phyloP scores from a whole-genome alignment of 2,329 filamentous ascomycete species.

The Lizonia empirigonia region DNA sequence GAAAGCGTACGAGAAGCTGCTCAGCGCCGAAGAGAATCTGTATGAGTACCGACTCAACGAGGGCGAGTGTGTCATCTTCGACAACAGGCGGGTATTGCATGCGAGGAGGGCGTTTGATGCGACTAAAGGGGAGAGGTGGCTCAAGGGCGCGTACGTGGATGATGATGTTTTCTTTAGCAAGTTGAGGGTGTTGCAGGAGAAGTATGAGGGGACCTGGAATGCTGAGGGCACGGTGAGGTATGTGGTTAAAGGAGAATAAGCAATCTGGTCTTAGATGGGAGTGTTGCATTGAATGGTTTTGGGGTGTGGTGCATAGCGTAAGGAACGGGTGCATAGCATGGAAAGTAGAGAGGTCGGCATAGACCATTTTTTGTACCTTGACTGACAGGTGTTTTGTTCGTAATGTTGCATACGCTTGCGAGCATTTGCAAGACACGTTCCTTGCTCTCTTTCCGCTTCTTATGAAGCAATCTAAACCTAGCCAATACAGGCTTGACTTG shows the following conservation, averaged over 20 bases:
- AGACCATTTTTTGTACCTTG: neutral
- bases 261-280: neutral
- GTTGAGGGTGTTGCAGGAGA: slow-evolving; percentile 52
- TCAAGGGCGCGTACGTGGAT: slow-evolving; percentile 84
- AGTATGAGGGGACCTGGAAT: slow-evolving; percentile 38
- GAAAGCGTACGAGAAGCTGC: slow-evolving; percentile 60
- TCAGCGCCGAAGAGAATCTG: slow-evolving; percentile 65
- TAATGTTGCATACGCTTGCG: too few relatives aligned
- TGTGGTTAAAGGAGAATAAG: slow-evolving; percentile 9
- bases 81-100: slow-evolving; percentile 85
- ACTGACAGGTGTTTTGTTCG: neutral
- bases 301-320: slow-evolving; percentile 8
- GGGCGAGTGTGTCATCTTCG: slow-evolving; percentile 92
- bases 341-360: neutral
- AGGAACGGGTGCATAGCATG: neutral
- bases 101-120: slow-evolving; percentile 77
- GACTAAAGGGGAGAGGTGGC: slow-evolving; percentile 71
- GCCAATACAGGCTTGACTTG: too few relatives aligned
- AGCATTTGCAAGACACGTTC: too few relatives aligned
- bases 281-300: slow-evolving; percentile 10
- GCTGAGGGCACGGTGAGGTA: slow-evolving; percentile 43
- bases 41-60: slow-evolving; percentile 75
- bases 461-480: too few relatives aligned
- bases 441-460: too few relatives aligned
- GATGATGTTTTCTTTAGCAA: slow-evolving; percentile 63